These are phyloP conservation scores for Pulveroboletus sp. DNA, from an alignment of 768 basidiomycete genomes.

Conservation along the genomic window DNA sequence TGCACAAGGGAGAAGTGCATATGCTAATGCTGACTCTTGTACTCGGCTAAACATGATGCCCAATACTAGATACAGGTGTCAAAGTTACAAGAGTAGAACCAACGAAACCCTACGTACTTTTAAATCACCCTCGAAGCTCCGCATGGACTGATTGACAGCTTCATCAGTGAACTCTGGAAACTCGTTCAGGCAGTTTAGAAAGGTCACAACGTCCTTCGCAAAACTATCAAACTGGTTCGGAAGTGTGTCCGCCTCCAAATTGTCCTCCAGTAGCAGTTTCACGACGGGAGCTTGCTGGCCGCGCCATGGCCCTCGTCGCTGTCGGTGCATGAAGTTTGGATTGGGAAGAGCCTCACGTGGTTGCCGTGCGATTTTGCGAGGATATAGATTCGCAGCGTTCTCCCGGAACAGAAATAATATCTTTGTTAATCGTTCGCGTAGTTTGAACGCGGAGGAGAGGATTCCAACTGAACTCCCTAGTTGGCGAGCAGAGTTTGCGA, in stretches of 20 bases:
- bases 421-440: slow-evolving; percentile 48
- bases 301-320: slow-evolving; percentile 30
- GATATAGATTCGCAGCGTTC: slow-evolving; percentile 54
- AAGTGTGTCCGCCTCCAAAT: slow-evolving; percentile 46
- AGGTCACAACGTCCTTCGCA: slow-evolving; percentile 47
- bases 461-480: slow-evolving; percentile 54
- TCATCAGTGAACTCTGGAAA: slow-evolving; percentile 55
- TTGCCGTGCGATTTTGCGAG: slow-evolving; percentile 41
- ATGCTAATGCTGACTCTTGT: slow-evolving; percentile 35
- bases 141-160: slow-evolving; percentile 45
- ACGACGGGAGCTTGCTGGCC: slow-evolving; percentile 33
- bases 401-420: slow-evolving; percentile 49
- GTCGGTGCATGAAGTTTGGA: slow-evolving; percentile 32
- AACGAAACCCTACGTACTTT: slow-evolving; percentile 31
- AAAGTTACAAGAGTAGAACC: slow-evolving; percentile 3
- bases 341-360: slow-evolving; percentile 36
- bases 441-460: slow-evolving; percentile 48
- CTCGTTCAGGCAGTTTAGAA: slow-evolving; percentile 50
- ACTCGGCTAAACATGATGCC: slow-evolving; percentile 46
- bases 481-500: slow-evolving; percentile 52
- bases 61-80: slow-evolving; percentile 39
- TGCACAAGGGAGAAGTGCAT: neutral
- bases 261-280: slow-evolving; percentile 35
- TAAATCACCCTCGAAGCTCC: slow-evolving; percentile 46
- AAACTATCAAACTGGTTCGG: slow-evolving; percentile 43